Conservation (phyloP, 805 yeast species). For the Cyberlindnera subsufficiens region DNA sequence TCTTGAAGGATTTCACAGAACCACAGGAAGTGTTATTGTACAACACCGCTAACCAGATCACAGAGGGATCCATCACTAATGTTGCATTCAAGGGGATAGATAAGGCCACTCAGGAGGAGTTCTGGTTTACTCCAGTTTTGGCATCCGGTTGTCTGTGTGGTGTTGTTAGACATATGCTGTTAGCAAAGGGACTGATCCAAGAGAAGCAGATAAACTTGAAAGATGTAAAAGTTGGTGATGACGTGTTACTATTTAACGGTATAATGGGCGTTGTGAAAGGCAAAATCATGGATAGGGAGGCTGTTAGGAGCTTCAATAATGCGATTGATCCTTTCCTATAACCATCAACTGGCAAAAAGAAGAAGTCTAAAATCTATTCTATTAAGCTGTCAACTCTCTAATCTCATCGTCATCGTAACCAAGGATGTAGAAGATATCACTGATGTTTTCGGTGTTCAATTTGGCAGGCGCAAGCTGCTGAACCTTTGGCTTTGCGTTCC, state of each 20-base stretch:
- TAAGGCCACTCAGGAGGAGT: conserved; percentile 24
- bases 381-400: conserved; percentile 5
- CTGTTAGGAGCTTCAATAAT: neutral
- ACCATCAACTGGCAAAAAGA: no score
- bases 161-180: conserved; percentile 60
- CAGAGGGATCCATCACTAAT: conserved; percentile 82
- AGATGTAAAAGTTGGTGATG: conserved; percentile 59
- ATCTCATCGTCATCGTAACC: conserved; percentile 65
- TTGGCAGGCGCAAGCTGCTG: conserved; percentile 78
- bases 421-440: conserved; percentile 73
- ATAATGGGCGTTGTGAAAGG: conserved; percentile 75
- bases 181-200: conserved; percentile 44
- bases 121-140: conserved; percentile 81
- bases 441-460: conserved; percentile 66
- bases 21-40: conserved; percentile 67
- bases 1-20: conserved; percentile 21
- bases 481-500: conserved; percentile 95
- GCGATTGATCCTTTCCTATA: neutral
- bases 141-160: conserved; percentile 83
- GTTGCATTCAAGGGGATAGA: conserved; percentile 48
- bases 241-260: conserved; percentile 72
- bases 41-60: conserved; percentile 52
- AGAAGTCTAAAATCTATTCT: neutral
- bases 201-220: conserved; percentile 45
- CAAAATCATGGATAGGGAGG: conserved; percentile 25